Base-by-base conservation (phyloP, 805 yeast genomes). In the Wilhelminamyces savonicus region DNA sequence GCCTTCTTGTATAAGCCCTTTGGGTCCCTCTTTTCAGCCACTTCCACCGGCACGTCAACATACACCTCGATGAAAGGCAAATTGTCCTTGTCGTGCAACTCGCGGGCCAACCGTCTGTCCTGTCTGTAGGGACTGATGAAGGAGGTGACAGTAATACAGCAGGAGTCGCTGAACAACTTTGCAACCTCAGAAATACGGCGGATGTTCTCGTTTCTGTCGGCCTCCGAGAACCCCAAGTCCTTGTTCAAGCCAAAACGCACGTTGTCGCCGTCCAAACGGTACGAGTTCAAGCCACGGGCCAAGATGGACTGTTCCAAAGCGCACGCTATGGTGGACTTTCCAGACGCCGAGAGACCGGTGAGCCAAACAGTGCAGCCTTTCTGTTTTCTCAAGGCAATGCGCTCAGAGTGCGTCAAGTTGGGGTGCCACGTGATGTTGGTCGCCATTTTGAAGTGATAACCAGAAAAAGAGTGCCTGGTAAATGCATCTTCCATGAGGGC, bases 1-100 rank as follows among this genome's bases (percentile, higher is more conserved):
- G 97, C 97, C 71, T 90, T 90, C 62, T 87, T 87, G 69, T 90
- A 90, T 43, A 90, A 67, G 9, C 97, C 97, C 67, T 90, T 90
- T 40, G 97, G 97, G 59, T 90, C 97, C 65, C 97, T 84, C 59
- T 85, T 74, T 68, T 90, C 97, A 29, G 97, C 97, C 39, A 90
- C 86, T 49, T 81, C 87, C 29, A 90, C 69, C 21, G 97, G 97
- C 26, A 87, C 97, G 56, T 88, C 95, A 21, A 88, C 90, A 44
- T 64, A 87, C 7, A 90, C 94, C 65, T 88, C 97, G 32, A 88
- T 74, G 49, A 88, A 88, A 31, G 94, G 90, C 39, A 90, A 64
- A 24, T 71, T 71, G 41, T 79, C 75, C 36, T 76, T 76, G 39
- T 72, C 76, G 56, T 88, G 97, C 40, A 88, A 66, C 53, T 81